These are phyloP conservation scores for Candida pseudocylindracea DNA, from an alignment of 1,139 yeast species.

Conservation along the genomic window DNA sequence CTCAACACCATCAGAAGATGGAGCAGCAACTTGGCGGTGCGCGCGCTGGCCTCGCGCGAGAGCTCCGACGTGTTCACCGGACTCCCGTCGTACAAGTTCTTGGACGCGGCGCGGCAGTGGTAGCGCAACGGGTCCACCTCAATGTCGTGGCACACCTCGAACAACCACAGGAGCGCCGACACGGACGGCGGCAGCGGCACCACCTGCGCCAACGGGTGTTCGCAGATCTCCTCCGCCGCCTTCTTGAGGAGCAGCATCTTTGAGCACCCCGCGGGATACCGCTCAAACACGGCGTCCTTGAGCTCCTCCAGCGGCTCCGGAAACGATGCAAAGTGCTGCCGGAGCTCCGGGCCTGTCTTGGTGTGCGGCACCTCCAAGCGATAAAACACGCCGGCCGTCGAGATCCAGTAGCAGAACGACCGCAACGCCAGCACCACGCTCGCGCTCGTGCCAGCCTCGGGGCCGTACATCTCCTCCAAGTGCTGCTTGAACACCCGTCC, in stretches of 20 bases:
- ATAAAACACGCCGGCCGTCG: conserved; percentile 23
- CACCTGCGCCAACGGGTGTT: conserved; percentile 9
- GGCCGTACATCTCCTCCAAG: conserved; percentile 18
- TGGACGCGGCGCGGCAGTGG: conserved; percentile 21
- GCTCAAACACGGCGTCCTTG: conserved; percentile 15
- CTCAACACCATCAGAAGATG: conserved; percentile 11
- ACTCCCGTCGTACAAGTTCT: conserved; percentile 11
- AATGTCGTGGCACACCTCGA: conserved; percentile 20
- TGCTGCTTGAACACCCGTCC: conserved; percentile 20
- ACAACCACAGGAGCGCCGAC: conserved; percentile 14
- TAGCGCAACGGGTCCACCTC: conserved; percentile 25
- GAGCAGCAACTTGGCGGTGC: conserved; percentile 2
- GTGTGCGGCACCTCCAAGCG: conserved; percentile 20
- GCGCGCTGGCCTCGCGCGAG: conserved; percentile 6
- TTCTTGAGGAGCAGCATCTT: conserved; percentile 21
- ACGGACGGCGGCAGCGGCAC: conserved; percentile 7
- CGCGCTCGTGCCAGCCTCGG: conserved; percentile 14
- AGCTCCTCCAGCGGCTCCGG: conserved; percentile 21
- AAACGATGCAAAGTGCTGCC: conserved; percentile 12
- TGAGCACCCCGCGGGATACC: conserved; percentile 34
- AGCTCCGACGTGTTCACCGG: conserved; percentile 18
- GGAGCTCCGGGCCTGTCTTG: conserved; percentile 10
- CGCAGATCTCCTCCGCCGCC: conserved; percentile 13
- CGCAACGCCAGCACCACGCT: conserved; percentile 25
- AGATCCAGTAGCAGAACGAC: conserved; percentile 36